These are phyloP conservation scores for Cicer bijugum DNA, from an alignment of 306 rosid genomes.

Conservation along the genomic window DNA sequence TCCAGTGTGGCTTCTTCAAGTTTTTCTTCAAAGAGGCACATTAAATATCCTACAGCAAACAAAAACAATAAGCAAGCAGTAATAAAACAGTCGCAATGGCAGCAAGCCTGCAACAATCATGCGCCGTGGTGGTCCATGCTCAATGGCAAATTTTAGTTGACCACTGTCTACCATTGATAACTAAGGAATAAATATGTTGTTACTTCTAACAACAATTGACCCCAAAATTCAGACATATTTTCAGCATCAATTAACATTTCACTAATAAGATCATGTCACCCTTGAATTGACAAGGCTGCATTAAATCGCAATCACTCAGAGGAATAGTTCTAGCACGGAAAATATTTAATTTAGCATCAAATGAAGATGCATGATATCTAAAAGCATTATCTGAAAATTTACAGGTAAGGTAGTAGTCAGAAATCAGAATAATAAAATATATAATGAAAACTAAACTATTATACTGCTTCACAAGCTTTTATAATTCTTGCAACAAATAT, in stretches of 20 bases:
- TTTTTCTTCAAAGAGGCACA: constrained; percentile 85
- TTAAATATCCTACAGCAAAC: constrained; percentile 72
- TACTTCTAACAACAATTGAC: too few species aligned
- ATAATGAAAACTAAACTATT: too few species aligned
- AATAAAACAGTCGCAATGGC: constrained; percentile 14
- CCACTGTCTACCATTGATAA: too few species aligned
- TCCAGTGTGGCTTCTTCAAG: constrained; percentile 69
- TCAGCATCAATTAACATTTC: background rate
- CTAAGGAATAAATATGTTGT: too few species aligned
- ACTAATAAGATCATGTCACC: background rate
- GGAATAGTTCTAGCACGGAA: background rate
- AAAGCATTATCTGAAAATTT: background rate
- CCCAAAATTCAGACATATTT: too few species aligned
- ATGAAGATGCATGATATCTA: background rate
- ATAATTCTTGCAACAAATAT: constrained; percentile 22
- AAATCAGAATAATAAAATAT: background rate
- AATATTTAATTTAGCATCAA: background rate
- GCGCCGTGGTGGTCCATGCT: background rate
- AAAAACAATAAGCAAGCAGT: constrained; percentile 20
- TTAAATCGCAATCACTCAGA: background rate
- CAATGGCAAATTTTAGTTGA: too few species aligned
- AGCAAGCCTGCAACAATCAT: background rate
- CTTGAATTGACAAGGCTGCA: background rate
- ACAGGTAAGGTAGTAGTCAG: background rate
- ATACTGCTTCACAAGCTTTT: background rate